Evolutionary conservation across 176 grass and related monocot species (phyloP), one percentile per base, ranked within the genome.

Genomic region (Chloris gayana): DNA sequence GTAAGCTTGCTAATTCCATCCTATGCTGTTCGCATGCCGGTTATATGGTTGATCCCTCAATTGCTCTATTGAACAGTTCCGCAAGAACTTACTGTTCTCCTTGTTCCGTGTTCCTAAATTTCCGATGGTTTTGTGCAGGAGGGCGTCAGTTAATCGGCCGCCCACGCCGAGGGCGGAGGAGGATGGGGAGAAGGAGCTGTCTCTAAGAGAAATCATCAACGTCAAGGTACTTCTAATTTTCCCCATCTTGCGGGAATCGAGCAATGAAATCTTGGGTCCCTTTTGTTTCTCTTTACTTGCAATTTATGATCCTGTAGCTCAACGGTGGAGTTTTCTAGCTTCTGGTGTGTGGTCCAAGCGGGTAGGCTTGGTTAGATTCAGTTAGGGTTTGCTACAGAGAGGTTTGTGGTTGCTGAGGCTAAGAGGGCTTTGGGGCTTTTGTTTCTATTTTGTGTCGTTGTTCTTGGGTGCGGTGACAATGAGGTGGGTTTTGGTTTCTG

Each of bases 111-210:
- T 47, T 47, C 45, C 45, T 15, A 77, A 41, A 61, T 1, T 13
- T 17, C 21, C 31, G 27, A 17, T 60, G 38, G 14, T 58, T 56
- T 81, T 9, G 35, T n/a, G 47, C 82, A 99, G 96, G 96, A 93
- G 92, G 90, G 35, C 92, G 82, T 95, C 96, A 68, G 87, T 99
- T 86, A 99, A 93, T 84, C 90, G 92, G 4, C 92, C 96, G 26
- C 96, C 96, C 24, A 99, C 96, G 30, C 96, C 92, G 65, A 75
- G 85, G 34, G 83, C 32, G n/a, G 90, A 95, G 24, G 96, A 93
- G 49, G 86, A 86, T 14, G 19, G n/a, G 33, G 75, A 87, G 62
- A 93, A 93, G 66, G 92, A 95, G 80, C 88, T 77, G 32, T 89
- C 96, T 29, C 84, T 99, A 32, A 85, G 77, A 58, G 96, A 99